phyloP scores from a whole-genome alignment of 352 stramenopile species.

The Lagenidium giganteum region DNA sequence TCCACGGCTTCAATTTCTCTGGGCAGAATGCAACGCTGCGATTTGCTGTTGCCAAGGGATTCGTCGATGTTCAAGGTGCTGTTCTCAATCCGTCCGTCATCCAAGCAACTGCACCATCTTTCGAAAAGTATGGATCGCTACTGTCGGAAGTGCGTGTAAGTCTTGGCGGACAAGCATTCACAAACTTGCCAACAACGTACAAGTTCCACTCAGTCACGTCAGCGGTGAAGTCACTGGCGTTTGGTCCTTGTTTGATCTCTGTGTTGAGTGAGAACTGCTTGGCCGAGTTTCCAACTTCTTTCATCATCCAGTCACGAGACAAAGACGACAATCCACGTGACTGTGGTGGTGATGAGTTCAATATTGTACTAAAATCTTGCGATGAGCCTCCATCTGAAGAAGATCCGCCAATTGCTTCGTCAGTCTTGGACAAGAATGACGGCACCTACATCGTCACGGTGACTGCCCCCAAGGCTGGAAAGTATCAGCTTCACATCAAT shows the following conservation, averaged over 20 bases:
- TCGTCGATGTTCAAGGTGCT: constrained; percentile 86
- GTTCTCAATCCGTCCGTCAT: constrained; percentile 86
- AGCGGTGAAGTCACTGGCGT: constrained; percentile 89
- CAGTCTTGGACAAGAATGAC: constrained; percentile 87
- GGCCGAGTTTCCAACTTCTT: constrained; percentile 73
- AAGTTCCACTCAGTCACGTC: constrained; percentile 94
- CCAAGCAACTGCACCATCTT: constrained; percentile 89
- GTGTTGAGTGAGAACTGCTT: constrained; percentile 59
- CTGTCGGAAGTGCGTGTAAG: constrained; percentile 86
- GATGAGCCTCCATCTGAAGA: constrained; percentile 35
- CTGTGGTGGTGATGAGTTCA: constrained; percentile 95
- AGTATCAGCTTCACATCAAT: constrained; percentile 85
- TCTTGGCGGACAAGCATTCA: constrained; percentile 89
- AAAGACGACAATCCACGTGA: constrained; percentile 85
- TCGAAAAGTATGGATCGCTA: constrained; percentile 92
- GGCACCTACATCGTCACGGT: constrained; percentile 94
- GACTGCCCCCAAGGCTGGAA: constrained; percentile 65
- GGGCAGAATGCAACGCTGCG: constrained; percentile 82
- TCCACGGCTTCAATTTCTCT: constrained; percentile 92
- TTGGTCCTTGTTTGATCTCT: constrained; percentile 86
- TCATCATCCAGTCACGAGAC: constrained; percentile 91
- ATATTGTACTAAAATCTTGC: constrained; percentile 46
- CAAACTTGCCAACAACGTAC: constrained; percentile 83
- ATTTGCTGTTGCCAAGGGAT: constrained; percentile 92
- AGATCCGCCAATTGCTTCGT: constrained; percentile 26